Base-by-base conservation (phyloP, 2,329 filamentous ascomycete genomes). In the Stagonosporopsis cucurbitacearum region DNA sequence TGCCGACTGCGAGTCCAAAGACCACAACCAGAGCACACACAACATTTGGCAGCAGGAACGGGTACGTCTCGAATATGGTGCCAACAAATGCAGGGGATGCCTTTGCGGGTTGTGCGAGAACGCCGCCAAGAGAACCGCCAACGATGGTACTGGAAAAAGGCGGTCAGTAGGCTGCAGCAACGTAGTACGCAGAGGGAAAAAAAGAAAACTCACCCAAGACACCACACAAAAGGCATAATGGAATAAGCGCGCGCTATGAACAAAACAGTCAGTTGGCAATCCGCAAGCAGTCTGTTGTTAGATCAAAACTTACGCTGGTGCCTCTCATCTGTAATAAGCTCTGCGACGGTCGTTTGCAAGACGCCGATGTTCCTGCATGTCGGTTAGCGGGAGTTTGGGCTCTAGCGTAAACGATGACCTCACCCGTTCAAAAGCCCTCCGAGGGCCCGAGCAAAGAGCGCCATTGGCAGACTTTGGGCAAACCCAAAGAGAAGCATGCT, bases 211-310 rank as follows among this genome's bases (percentile, higher is more conserved):
- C 81, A 91, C 82, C 95, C 95, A 70, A 99, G 84, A 73, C 93
- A 97, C 95, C 95, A 99, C 23, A 98, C 91, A 73, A 96, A 92
- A 6, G 95, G 95, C 92, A 99, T 97, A 65, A 98, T 93, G 12
- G 94, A 92, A 78, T 96, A 99, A 45, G 94, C 95, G 67, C 91
- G 91, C 65, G 93, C 90, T 92, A 62, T 50, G 58, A 52, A 46
- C 62, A 26, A 5, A 9, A 9, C 9, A 9, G 55, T 75, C 63
- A 76, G 68, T 60, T 39, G 48, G 22, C 30, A 40, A 40, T 58
- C 50, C 48, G 42, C 53, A 20, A 23, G 19, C 49, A 44, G 43
- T 51, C 48, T 44, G 26, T 52, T 32, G 42, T 50, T 42, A 45
- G 54, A 39, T 25, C 30, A 32, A 43, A 63, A 78, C 89, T 77